Evolutionary conservation across 2,329 filamentous ascomycete genomes (phyloP).

Genomic region (Cercospora zeina): DNA sequence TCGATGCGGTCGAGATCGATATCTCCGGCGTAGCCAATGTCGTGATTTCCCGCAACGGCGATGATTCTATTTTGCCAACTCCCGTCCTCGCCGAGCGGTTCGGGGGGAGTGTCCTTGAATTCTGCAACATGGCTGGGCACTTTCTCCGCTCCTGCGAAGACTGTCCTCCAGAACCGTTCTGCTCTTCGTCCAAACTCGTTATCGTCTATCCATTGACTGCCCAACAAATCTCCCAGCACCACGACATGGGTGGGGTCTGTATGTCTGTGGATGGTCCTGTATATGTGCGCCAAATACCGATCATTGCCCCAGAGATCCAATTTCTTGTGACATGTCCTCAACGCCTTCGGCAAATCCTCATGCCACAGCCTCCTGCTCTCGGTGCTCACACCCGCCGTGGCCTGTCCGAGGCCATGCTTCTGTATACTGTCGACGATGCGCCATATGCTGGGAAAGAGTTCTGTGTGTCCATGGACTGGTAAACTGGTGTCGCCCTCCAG

Average conservation of each 20-base stretch:
- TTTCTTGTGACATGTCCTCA: constrained; percentile 71
- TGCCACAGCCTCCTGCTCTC: constrained; percentile 32
- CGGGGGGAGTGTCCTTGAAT: constrained; percentile 35
- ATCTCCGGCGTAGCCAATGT: constrained; percentile 94
- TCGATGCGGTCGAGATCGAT: constrained; percentile 71
- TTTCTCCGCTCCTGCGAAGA: constrained; percentile 33
- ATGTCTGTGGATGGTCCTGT: constrained; percentile 81
- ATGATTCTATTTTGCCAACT: constrained; percentile 77
- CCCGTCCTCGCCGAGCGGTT: constrained; percentile 49
- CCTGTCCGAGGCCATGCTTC: constrained; percentile 11
- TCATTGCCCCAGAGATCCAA: constrained; percentile 93
- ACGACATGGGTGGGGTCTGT: constrained; percentile 79
- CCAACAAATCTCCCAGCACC: constrained; percentile 86
- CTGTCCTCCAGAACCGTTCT: constrained; percentile 34
- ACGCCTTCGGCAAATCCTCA: constrained; percentile 66
- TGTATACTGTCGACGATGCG: constrained; percentile 24
- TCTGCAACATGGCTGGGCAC: constrained; percentile 38
- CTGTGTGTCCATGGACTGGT: constrained; percentile 52
- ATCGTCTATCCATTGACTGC: constrained; percentile 91
- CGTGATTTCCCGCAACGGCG: constrained; percentile 92
- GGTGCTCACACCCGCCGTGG: constrained; percentile 18
- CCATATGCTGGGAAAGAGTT: constrained; percentile 45
- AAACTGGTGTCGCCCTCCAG: constrained; percentile 89
- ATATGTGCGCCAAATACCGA: constrained; percentile 90
- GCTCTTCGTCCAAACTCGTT: constrained; percentile 76